Percentiles rank a stretch among this genome's conserved stretches.
These are phyloP conservation scores for Collybia mongolica DNA, from an alignment of 768 basidiomycete genomes.

Conservation along the genomic window DNA sequence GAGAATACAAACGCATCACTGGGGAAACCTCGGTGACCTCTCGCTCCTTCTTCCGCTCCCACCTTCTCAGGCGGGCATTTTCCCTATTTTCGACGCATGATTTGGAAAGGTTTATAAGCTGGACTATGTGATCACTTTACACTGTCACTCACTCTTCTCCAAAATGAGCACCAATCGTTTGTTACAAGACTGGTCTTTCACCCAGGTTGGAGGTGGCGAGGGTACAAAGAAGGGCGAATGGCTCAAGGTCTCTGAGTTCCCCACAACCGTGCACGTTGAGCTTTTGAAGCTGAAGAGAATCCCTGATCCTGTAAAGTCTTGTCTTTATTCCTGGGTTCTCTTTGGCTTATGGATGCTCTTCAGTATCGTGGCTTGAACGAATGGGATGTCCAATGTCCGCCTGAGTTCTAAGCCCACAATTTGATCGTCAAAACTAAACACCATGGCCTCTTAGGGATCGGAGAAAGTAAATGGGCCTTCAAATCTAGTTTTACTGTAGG, in stretches of 20 bases:
- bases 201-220: constrained; percentile 60
- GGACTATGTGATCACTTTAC: neutral
- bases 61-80: constrained; percentile 1
- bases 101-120: constrained; percentile 2
- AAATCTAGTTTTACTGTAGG: constrained; percentile 58
- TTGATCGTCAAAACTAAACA: neutral
- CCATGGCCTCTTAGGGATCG: constrained; percentile 62
- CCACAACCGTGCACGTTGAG: constrained; percentile 88
- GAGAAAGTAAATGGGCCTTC: constrained; percentile 86
- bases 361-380: constrained; percentile 80
- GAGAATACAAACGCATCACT: no score
- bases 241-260: constrained; percentile 62
- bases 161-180: constrained; percentile 15
- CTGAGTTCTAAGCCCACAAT: neutral
- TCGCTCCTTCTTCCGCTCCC: neutral
- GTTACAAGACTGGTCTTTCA: constrained; percentile 61
- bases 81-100: neutral
- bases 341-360: neutral
- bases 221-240: constrained; percentile 66
- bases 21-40: constrained; percentile 27
- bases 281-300: constrained; percentile 71
- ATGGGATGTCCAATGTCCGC: constrained; percentile 87
- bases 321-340: neutral
- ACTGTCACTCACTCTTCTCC: neutral
- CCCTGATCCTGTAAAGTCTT: constrained; percentile 70